Conservation (phyloP, 2,329 filamentous ascomycete species). For the Neodidymelliopsis sp. region DNA sequence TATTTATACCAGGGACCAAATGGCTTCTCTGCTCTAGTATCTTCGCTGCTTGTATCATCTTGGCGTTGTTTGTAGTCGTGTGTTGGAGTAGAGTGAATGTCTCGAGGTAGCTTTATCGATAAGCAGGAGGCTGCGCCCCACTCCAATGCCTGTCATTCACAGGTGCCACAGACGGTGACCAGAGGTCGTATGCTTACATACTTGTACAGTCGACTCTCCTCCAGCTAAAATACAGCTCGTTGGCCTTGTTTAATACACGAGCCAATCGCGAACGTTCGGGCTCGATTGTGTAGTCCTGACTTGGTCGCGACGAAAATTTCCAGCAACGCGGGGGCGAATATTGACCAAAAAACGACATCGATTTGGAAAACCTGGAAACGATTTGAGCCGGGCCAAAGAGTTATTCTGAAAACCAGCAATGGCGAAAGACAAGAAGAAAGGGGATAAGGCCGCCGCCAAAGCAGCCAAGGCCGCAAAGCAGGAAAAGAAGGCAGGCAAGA, state of each 20-base stretch:
- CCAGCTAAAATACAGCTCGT: no score
- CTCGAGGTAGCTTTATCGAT: conserved; percentile 27
- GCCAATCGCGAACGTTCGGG: no score
- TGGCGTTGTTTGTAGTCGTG: conserved; percentile 19
- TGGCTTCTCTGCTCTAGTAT: conserved; percentile 56
- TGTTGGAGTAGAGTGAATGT: conserved; percentile 20
- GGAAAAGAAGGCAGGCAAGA: conserved; percentile 77
- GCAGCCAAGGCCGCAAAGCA: conserved; percentile 73
- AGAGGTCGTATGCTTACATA: neutral
- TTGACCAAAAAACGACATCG: neutral
- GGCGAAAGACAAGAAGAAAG: conserved; percentile 63
- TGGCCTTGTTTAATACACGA: no score
- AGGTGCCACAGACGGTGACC: conserved; percentile 1
- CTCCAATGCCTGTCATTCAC: neutral
- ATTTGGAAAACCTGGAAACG: conserved; percentile 52
- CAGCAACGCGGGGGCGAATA: conserved; percentile 20
- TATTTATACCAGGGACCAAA: conserved; percentile 51
- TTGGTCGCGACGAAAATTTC: conserved; percentile 34
- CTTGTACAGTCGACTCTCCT: no score
- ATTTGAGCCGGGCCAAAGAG: neutral
- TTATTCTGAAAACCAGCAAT: conserved; percentile 43
- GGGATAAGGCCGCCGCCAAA: conserved; percentile 57
- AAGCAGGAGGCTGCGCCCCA: conserved; percentile 20
- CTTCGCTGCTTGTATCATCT: conserved; percentile 54
- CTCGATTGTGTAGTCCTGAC: no score